Evolutionary conservation across 495 filamentous ascomycete species (phyloP).

Genomic region (Tuber melanosporum): DNA sequence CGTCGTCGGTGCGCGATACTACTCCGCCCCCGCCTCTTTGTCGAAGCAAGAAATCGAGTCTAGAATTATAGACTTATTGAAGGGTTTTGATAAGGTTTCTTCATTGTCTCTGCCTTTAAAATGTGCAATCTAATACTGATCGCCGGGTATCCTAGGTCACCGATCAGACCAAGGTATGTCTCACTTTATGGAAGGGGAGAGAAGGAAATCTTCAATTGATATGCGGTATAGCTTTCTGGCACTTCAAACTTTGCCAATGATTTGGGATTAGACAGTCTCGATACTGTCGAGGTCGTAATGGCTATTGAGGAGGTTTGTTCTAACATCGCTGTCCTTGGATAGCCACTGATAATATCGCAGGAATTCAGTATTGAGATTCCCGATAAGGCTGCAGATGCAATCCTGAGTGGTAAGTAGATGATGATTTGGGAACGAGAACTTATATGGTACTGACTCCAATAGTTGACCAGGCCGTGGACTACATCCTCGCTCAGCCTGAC

Average conservation of each 20-base stretch:
- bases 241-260: conserved; percentile 90
- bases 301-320: conserved; percentile 91
- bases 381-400: conserved; percentile 94
- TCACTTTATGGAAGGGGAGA: neutral
- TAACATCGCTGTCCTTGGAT: neutral
- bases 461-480: conserved; percentile 94
- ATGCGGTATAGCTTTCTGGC: conserved; percentile 58
- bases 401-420: conserved; percentile 81
- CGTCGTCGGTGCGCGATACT: conserved; percentile 55
- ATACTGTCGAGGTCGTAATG: conserved; percentile 99
- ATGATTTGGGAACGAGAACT: neutral
- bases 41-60: conserved; percentile 79
- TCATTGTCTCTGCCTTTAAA: conserved; percentile 12
- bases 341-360: conserved; percentile 50
- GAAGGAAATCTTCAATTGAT: conserved; percentile 15
- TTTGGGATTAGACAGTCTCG: conserved; percentile 89
- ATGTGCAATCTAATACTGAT: conserved; percentile 21
- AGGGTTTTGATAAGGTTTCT: conserved; percentile 94
- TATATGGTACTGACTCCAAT: conserved; percentile 36
- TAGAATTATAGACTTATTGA: conserved; percentile 84
- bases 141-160: conserved; percentile 24
- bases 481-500: conserved; percentile 92
- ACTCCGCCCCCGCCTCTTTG: conserved; percentile 73
- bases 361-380: conserved; percentile 99
- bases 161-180: conserved; percentile 55